Evolutionary conservation across 2,329 filamentous ascomycete species (phyloP).

Genomic region (Claviceps pazoutovae): DNA sequence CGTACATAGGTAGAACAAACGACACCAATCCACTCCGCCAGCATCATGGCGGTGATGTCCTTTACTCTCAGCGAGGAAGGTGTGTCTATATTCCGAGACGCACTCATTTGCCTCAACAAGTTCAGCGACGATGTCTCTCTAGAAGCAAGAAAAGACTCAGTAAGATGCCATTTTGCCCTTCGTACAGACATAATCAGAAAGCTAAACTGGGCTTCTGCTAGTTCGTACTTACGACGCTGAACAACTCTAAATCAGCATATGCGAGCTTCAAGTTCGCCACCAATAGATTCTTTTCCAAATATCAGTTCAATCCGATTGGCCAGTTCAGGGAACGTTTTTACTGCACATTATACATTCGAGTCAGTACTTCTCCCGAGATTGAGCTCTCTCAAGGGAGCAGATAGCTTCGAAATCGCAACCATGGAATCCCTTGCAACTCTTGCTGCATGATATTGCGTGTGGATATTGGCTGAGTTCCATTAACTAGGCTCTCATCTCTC

Average conservation of each 20-base stretch:
- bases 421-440: background rate
- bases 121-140: conserved; percentile 69
- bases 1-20: background rate
- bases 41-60: conserved; percentile 45
- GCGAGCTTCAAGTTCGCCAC: conserved; percentile 56
- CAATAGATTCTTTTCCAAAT: conserved; percentile 57
- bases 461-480: background rate
- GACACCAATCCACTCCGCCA: too few relatives aligned
- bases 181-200: background rate
- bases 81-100: conserved; percentile 56
- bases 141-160: conserved; percentile 56
- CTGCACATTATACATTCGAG: conserved; percentile 61
- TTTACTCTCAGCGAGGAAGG: conserved; percentile 65
- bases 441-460: background rate
- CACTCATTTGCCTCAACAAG: conserved; percentile 59
- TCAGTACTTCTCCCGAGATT: conserved; percentile 16
- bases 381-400: background rate
- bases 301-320: conserved; percentile 45
- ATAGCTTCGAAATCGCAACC: background rate
- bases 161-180: conserved; percentile 17
- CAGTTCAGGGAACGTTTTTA: conserved; percentile 49
- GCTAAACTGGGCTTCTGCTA: conserved; percentile 16
- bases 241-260: conserved; percentile 70
- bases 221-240: conserved; percentile 63
- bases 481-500: conserved; percentile 49